Percentiles rank a stretch among this genome's conserved stretches.
Evolutionary conservation across 352 stramenopile species (phyloP).

Genomic region (Sclerospora graminicola): DNA sequence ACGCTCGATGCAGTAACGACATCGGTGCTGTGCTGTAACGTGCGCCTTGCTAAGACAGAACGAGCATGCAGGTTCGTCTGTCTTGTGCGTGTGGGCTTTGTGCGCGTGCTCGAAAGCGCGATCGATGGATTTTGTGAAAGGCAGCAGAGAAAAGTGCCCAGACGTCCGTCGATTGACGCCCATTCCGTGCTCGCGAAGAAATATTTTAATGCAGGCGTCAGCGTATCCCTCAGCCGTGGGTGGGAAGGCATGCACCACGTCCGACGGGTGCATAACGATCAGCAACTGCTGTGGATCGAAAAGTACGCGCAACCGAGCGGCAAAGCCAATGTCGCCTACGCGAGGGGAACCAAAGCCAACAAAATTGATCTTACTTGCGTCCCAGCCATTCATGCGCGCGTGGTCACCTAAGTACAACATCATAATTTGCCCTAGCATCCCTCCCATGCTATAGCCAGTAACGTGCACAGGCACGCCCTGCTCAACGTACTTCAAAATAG

Average conservation of each 20-base stretch:
- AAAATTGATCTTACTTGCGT: slow-evolving; percentile 75
- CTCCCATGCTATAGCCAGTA: slow-evolving; percentile 81
- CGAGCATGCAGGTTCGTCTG: slow-evolving; percentile 27
- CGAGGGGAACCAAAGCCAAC: slow-evolving; percentile 77
- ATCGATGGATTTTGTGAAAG: slow-evolving; percentile 66
- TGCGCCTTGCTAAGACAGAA: slow-evolving; percentile 61
- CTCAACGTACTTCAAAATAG: slow-evolving; percentile 65
- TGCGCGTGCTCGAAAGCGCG: slow-evolving; percentile 59
- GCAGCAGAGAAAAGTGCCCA: slow-evolving; percentile 66
- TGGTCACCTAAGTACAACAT: slow-evolving; percentile 72
- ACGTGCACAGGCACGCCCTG: slow-evolving; percentile 65
- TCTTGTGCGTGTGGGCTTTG: slow-evolving; percentile 29
- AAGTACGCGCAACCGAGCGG: slow-evolving; percentile 53
- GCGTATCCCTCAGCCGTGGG: slow-evolving; percentile 72
- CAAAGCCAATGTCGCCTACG: slow-evolving; percentile 71
- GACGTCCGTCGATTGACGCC: slow-evolving; percentile 54
- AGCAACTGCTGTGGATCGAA: slow-evolving; percentile 72
- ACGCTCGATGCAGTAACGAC: slow-evolving; percentile 73
- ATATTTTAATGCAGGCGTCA: slow-evolving; percentile 77
- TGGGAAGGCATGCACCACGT: slow-evolving; percentile 76
- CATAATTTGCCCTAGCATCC: slow-evolving; percentile 70
- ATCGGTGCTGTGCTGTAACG: slow-evolving; percentile 60
- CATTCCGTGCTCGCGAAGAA: slow-evolving; percentile 58
- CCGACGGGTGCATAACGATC: slow-evolving; percentile 79
- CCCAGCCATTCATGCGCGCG: slow-evolving; percentile 59